phyloP scores from a whole-genome alignment of 1,284 basidiomycete species.

The Filobasidium uniguttulatum region DNA sequence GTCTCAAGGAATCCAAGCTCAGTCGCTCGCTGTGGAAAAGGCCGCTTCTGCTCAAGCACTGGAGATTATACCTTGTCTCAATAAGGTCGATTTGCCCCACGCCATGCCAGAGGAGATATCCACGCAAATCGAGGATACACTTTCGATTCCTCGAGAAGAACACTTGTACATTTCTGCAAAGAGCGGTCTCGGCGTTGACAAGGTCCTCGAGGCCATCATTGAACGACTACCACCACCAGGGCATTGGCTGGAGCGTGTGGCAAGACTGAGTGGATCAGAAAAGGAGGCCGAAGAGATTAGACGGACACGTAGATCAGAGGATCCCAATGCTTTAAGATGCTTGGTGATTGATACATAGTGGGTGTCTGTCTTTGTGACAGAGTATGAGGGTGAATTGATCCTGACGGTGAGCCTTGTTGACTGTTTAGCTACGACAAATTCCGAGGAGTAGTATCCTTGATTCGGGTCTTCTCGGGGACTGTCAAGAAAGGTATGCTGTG shows the following conservation, averaged over 20 bases:
- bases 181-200: conserved; percentile 62
- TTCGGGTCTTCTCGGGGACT: conserved; percentile 53
- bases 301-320: conserved; percentile 8
- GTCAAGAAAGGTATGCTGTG: conserved; percentile 40
- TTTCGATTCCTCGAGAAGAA: conserved; percentile 58
- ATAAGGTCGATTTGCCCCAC: conserved; percentile 88
- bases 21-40: conserved; percentile 90
- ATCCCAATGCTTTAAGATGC: conserved; percentile 54
- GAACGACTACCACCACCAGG: conserved; percentile 65
- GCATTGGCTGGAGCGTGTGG: conserved; percentile 29
- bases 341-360: conserved; percentile 87
- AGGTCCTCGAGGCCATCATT: conserved; percentile 65
- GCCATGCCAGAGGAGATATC: conserved; percentile 67
- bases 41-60: conserved; percentile 69
- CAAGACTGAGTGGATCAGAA: conserved; percentile 5
- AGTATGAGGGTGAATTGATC: not conserved
- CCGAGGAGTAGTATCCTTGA: conserved; percentile 85
- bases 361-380: conserved; percentile 25
- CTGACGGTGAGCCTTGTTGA: not conserved
- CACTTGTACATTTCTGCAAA: conserved; percentile 80
- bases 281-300: conserved; percentile 7
- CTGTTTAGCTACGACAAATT: conserved; percentile 76
- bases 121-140: conserved; percentile 63
- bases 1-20: conserved; percentile 94
- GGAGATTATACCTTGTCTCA: conserved; percentile 80